Percentiles rank a stretch among this genome's conserved stretches.
Evolutionary conservation across 371 early-diverging fungal species (phyloP).

Genomic region (Mucor indicus): DNA sequence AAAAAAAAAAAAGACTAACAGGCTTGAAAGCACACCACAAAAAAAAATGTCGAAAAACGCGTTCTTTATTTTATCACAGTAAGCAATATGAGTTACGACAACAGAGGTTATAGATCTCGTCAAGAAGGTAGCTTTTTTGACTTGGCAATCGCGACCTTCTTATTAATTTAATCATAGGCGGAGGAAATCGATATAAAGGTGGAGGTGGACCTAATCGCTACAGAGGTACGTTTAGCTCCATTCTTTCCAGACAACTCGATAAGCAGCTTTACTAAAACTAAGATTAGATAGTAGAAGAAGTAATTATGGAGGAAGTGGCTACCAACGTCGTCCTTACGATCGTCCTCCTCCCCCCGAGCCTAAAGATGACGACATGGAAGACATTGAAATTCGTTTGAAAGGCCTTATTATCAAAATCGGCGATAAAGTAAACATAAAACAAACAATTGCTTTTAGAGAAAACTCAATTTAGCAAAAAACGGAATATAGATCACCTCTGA

Average conservation of each 20-base stretch:
- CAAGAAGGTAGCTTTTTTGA: slow-evolving; percentile 23
- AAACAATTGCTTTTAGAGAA: no score
- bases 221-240: slow-evolving; percentile 10
- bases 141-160: background rate
- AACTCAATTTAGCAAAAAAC: no score
- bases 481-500: slow-evolving; percentile 56
- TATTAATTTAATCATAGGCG: background rate
- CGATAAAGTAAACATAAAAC: slow-evolving; percentile 62
- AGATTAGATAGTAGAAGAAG: slow-evolving; percentile 17
- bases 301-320: slow-evolving; percentile 1
- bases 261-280: background rate
- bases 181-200: slow-evolving; percentile 5
- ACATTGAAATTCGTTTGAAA: slow-evolving; percentile 67
- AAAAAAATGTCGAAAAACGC: no score
- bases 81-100: slow-evolving; percentile 33
- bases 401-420: slow-evolving; percentile 77
- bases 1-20: no score
- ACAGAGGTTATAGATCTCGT: slow-evolving; percentile 35
- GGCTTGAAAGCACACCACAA: no score
- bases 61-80: background rate
- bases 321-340: slow-evolving; percentile 28
- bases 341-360: slow-evolving; percentile 18
- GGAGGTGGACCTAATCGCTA: slow-evolving; percentile 18
- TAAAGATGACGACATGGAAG: slow-evolving; percentile 56
- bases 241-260: background rate